phyloP scores from a whole-genome alignment of 2,329 filamentous ascomycete genomes.

The Nemania diffusa region DNA sequence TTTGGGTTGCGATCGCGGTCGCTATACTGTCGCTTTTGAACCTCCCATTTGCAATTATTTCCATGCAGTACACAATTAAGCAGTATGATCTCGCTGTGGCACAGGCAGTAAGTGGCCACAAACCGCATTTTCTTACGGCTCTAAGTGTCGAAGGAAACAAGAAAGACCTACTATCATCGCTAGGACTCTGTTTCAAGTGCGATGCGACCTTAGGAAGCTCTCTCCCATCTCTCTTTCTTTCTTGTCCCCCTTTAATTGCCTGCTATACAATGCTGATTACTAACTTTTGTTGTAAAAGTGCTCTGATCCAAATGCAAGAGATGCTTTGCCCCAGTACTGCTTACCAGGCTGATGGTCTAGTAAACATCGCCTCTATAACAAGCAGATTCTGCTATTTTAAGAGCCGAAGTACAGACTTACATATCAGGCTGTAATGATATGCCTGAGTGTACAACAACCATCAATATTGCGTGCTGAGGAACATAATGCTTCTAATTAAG shows the following conservation, averaged over 20 bases:
- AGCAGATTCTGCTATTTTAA: background rate
- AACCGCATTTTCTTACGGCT: background rate
- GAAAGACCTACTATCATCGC: background rate
- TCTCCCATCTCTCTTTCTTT: background rate
- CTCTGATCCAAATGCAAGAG: background rate
- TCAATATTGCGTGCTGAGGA: background rate
- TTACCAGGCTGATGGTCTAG: background rate
- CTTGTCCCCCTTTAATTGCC: background rate
- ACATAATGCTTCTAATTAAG: background rate
- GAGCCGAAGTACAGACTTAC: background rate
- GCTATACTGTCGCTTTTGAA: conserved; percentile 24
- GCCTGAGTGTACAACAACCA: background rate
- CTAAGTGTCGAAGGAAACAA: background rate
- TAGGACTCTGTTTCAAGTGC: background rate
- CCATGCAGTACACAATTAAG: conserved; percentile 27
- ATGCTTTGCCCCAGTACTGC: conserved; percentile 26
- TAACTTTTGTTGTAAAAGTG: conserved; percentile 8
- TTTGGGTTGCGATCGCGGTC: conserved; percentile 29
- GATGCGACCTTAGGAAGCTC: background rate
- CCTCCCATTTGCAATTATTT: conserved; percentile 25
- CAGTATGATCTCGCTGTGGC: conserved; percentile 30
- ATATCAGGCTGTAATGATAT: background rate
- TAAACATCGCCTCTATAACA: background rate
- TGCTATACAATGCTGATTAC: background rate
- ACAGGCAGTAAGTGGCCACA: conserved; percentile 20